Percentiles rank a stretch among this genome's conserved stretches.
These are phyloP conservation scores for Coniosporium apollinis DNA, from an alignment of 495 filamentous ascomycete genomes.

Conservation along the genomic window DNA sequence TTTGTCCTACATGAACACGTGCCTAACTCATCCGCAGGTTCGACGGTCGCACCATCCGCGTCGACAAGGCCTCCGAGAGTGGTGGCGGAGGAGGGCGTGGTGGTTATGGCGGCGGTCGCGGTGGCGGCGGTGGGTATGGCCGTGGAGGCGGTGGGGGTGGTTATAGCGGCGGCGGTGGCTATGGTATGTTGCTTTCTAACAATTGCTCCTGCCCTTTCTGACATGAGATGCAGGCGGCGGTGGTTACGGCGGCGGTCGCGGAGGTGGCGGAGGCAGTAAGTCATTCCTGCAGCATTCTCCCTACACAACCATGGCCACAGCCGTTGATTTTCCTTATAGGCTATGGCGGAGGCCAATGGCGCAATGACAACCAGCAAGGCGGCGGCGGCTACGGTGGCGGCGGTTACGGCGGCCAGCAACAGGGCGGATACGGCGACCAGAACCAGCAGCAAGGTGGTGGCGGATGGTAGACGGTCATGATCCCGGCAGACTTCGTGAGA, in stretches of 20 bases:
- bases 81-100: slow-evolving; percentile 39
- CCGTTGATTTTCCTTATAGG: no score
- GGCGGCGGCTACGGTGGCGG: slow-evolving; percentile 6
- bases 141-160: slow-evolving; percentile 11
- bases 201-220: background rate
- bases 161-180: slow-evolving; percentile 15
- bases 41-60: slow-evolving; percentile 87
- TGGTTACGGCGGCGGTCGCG: slow-evolving; percentile 4
- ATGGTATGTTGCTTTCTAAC: slow-evolving; percentile 3
- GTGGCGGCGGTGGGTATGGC: slow-evolving; percentile 14
- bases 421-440: background rate
- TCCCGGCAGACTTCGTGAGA: no score
- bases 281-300: no score
- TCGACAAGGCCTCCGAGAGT: slow-evolving; percentile 87
- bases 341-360: no score
- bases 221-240: background rate
- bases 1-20: background rate
- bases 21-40: no score
- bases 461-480: slow-evolving; percentile 1
- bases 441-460: background rate
- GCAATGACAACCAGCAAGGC: no score
- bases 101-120: slow-evolving; percentile 17
- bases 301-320: no score
- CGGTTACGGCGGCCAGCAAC: slow-evolving; percentile 5
- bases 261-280: slow-evolving; percentile 10